These are phyloP conservation scores for Aureoboletus auriporus DNA, from an alignment of 768 basidiomycete genomes.

Conservation along the genomic window DNA sequence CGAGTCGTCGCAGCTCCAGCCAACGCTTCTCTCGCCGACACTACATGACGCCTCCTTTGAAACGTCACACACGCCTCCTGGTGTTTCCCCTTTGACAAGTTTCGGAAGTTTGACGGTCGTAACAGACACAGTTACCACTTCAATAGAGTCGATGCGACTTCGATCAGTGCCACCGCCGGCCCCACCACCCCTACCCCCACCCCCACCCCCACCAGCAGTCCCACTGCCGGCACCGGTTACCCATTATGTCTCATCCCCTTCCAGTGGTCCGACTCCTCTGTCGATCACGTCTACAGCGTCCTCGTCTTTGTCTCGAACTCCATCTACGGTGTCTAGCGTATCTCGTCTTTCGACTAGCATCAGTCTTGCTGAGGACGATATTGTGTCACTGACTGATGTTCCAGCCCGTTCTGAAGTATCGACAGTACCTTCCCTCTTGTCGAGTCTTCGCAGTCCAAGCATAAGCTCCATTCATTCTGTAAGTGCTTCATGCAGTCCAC, in stretches of 20 bases:
- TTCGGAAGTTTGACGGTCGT: conserved; percentile 31
- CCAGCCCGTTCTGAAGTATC: conserved; percentile 34
- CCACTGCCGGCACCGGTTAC: conserved; percentile 18
- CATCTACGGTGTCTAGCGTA: conserved; percentile 35
- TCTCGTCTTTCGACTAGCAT: conserved; percentile 42
- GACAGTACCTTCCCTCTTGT: conserved; percentile 57
- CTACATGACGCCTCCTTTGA: conserved; percentile 61
- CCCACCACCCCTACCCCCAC: neutral
- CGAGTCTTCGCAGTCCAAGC: conserved; percentile 34
- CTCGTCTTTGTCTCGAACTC: conserved; percentile 34
- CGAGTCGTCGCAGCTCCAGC: conserved; percentile 70
- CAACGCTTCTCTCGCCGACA: conserved; percentile 61
- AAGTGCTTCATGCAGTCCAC: conserved; percentile 18
- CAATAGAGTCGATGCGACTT: conserved; percentile 11
- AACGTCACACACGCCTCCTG: conserved; percentile 70
- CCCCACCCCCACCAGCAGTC: neutral
- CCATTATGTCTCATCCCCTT: conserved; percentile 26
- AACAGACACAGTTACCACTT: conserved; percentile 31
- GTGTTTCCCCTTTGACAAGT: conserved; percentile 36
- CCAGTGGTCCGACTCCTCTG: conserved; percentile 29
- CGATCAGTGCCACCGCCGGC: neutral
- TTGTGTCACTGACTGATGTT: conserved; percentile 14
- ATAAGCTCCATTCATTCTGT: conserved; percentile 30
- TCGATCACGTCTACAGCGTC: conserved; percentile 30
- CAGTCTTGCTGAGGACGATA: conserved; percentile 32